phyloP scores from a whole-genome alignment of 306 rosid species.

The Styphnolobium japonicum region DNA sequence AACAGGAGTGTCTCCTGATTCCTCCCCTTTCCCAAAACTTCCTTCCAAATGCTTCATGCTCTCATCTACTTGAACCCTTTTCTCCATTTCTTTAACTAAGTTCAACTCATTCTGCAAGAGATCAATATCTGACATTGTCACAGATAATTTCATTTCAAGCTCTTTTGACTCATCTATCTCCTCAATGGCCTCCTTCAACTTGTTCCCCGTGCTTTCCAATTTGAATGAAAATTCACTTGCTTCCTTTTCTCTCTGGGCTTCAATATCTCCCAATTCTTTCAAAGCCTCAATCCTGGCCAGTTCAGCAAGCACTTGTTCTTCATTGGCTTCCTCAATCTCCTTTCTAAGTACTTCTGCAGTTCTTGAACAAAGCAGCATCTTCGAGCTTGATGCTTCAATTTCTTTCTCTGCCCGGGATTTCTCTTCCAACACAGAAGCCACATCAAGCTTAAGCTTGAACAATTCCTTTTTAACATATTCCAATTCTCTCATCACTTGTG shows the following conservation, averaged over 20 bases:
- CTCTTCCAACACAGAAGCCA: constrained; percentile 61
- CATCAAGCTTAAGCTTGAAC: constrained; percentile 71
- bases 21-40: constrained; percentile 37
- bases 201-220: constrained; percentile 46
- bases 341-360: constrained; percentile 49
- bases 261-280: constrained; percentile 60
- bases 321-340: constrained; percentile 70
- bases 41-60: constrained; percentile 24
- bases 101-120: constrained; percentile 58
- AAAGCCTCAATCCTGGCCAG: constrained; percentile 85
- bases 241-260: constrained; percentile 53
- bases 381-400: constrained; percentile 39
- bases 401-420: constrained; percentile 54
- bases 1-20: constrained; percentile 30
- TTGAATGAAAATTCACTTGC: constrained; percentile 36
- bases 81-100: constrained; percentile 47
- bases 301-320: constrained; percentile 83
- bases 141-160: constrained; percentile 56
- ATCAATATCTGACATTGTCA: constrained; percentile 64
- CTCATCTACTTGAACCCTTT: constrained; percentile 37
- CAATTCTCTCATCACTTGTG: constrained; percentile 60
- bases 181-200: constrained; percentile 38
- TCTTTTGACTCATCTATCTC: constrained; percentile 62
- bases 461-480: constrained; percentile 62
- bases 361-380: constrained; percentile 31